Conservation (phyloP, 768 basidiomycete species). For the Dioszegia hungarica region DNA sequence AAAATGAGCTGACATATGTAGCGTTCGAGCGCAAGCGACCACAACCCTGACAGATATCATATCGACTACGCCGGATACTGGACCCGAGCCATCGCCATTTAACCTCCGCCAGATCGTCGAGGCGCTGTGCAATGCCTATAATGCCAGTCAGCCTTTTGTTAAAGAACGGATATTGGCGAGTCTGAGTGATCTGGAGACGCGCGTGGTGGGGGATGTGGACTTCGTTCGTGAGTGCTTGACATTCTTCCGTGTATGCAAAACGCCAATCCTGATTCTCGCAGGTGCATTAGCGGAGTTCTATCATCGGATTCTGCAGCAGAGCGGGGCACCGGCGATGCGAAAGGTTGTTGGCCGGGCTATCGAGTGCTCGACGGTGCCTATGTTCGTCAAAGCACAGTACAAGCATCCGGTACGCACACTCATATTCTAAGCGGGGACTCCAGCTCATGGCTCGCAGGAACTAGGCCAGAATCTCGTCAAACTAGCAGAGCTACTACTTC, state of each 20-base stretch:
- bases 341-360: conserved; percentile 1
- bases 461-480: conserved; percentile 3
- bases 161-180: conserved; percentile 7
- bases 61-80: neutral
- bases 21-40: conserved; percentile 1
- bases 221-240: neutral
- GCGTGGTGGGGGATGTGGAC: neutral
- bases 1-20: neutral
- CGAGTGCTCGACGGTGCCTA: conserved; percentile 4
- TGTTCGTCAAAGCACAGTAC: conserved; percentile 3
- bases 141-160: conserved; percentile 4
- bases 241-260: neutral
- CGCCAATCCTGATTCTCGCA: neutral
- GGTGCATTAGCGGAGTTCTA: conserved; percentile 8
- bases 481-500: conserved; percentile 3
- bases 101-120: conserved; percentile 4
- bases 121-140: conserved; percentile 5
- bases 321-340: neutral
- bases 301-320: conserved; percentile 1
- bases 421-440: neutral
- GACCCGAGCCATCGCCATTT: neutral
- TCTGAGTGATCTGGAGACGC: conserved; percentile 2
- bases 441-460: neutral
- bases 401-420: neutral
- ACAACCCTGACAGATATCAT: conserved; percentile 7